A percentile compares a stretch with the other conserved stretches of the same genome.
These are phyloP conservation scores for Asterophora lycoperdoides DNA, from an alignment of 768 basidiomycete genomes.

Conservation along the genomic window DNA sequence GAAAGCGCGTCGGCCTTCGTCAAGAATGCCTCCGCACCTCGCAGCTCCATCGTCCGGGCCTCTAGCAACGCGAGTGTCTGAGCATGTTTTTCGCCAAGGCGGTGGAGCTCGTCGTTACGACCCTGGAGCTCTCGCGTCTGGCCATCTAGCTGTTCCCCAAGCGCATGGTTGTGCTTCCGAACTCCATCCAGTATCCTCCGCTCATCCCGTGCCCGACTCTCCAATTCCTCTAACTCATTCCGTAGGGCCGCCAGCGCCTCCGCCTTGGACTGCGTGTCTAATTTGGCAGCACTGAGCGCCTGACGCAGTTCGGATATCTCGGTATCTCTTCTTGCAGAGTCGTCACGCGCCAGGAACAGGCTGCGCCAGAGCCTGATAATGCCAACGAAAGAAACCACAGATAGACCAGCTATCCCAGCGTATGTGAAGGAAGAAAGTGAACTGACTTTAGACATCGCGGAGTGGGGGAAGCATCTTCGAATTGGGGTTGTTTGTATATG, in stretches of 20 bases:
- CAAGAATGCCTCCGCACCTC: constrained; percentile 42
- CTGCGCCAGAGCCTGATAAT: constrained; percentile 25
- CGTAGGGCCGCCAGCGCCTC: constrained; percentile 14
- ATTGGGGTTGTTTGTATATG: constrained; percentile 14
- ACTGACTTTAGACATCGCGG: constrained; percentile 14
- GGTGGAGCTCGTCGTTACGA: constrained; percentile 6
- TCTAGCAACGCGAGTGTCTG: constrained; percentile 17
- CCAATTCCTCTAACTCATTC: constrained; percentile 16
- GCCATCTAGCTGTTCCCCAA: constrained; percentile 8
- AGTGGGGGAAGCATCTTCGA: constrained; percentile 11
- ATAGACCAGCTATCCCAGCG: constrained; percentile 27
- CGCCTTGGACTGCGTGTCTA: constrained; percentile 14
- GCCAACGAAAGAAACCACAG: constrained; percentile 26
- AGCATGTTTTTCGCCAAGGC: constrained; percentile 8
- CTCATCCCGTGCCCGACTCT: constrained; percentile 12
- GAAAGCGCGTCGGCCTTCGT: constrained; percentile 39
- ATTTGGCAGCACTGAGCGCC: constrained; percentile 12
- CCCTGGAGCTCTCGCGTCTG: constrained; percentile 7
- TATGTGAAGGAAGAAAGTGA: constrained; percentile 19
- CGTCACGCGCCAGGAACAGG: constrained; percentile 2
- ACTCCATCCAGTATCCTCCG: constrained; percentile 9
- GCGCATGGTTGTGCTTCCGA: constrained; percentile 2
- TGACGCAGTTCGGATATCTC: constrained; percentile 16
- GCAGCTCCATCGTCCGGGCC: constrained; percentile 30
- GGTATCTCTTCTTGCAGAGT: background rate